phyloP scores from a whole-genome alignment of 1,284 basidiomycete genomes.

The Vanrija sp. region DNA sequence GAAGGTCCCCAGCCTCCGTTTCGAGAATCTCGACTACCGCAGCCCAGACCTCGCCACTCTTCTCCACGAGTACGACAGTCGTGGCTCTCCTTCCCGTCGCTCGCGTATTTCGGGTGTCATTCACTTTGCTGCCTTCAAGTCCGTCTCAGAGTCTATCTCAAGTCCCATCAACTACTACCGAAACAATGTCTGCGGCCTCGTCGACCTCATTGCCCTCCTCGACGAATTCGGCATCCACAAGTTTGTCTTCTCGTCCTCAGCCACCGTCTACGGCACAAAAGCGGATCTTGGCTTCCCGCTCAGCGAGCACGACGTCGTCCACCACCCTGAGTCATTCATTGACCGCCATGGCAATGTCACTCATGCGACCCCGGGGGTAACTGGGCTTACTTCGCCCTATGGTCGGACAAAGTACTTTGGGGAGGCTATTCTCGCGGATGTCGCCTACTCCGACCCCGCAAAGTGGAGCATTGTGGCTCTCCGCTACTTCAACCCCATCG shows the following conservation, averaged over 20 bases:
- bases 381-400: conserved; percentile 9
- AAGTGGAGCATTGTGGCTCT: conserved; percentile 19
- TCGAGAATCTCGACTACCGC: conserved; percentile 6
- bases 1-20: background rate
- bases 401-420: conserved; percentile 13
- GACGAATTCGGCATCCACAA: conserved; percentile 10
- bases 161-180: conserved; percentile 8
- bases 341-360: background rate
- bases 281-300: conserved; percentile 9
- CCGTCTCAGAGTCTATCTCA: conserved; percentile 2
- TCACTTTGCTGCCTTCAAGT: conserved; percentile 11
- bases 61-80: conserved; percentile 1
- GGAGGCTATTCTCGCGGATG: conserved; percentile 14
- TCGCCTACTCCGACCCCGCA: conserved; percentile 14
- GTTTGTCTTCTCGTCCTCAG: conserved; percentile 14
- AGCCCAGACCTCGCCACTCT: background rate
- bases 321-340: conserved; percentile 6
- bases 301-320: conserved; percentile 13
- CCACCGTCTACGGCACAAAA: conserved; percentile 13
- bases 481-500: conserved; percentile 29
- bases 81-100: background rate
- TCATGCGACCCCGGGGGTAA: conserved; percentile 4
- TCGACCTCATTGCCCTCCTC: conserved; percentile 3
- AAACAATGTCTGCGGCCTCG: conserved; percentile 11
- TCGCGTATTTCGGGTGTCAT: conserved; percentile 8